phyloP scores from a whole-genome alignment of 352 stramenopile genomes.

The Elongisporangium anandrum region DNA sequence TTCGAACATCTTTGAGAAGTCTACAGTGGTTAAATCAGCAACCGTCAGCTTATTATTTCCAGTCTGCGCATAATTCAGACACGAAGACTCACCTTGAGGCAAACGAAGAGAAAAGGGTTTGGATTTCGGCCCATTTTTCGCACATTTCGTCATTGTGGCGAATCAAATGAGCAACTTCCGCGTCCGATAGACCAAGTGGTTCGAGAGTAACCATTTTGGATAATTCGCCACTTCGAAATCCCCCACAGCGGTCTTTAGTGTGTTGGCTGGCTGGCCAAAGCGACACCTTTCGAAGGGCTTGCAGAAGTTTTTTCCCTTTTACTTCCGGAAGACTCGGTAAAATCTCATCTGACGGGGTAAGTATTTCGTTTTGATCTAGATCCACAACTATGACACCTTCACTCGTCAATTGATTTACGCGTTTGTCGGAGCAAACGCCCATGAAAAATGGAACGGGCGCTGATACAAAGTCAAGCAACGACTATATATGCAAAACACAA shows the following conservation, averaged over 20 bases:
- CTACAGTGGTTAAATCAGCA: slow-evolving; percentile 13
- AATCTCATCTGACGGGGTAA: slow-evolving; percentile 30
- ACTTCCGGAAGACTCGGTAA: slow-evolving; percentile 49
- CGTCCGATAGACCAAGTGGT: slow-evolving; percentile 14
- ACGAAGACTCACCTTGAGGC: slow-evolving; percentile 28
- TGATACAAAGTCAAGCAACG: slow-evolving; percentile 63
- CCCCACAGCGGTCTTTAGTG: slow-evolving; percentile 15
- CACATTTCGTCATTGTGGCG: slow-evolving; percentile 41
- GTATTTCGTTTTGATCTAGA: slow-evolving; percentile 61
- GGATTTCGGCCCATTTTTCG: slow-evolving; percentile 59
- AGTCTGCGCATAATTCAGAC: no score
- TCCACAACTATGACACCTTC: slow-evolving; percentile 70
- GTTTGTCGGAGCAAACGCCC: slow-evolving; percentile 43
- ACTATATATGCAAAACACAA: slow-evolving; percentile 19
- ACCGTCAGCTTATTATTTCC: no score
- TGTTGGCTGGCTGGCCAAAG: slow-evolving; percentile 36
- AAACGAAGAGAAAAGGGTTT: slow-evolving; percentile 48
- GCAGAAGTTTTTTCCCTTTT: slow-evolving; percentile 56
- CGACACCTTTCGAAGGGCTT: slow-evolving; percentile 41
- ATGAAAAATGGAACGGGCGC: slow-evolving; percentile 79
- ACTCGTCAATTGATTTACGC: slow-evolving; percentile 26
- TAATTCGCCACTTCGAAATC: slow-evolving; percentile 16
- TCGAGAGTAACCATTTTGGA: slow-evolving; percentile 14
- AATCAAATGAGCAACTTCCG: slow-evolving; percentile 17
- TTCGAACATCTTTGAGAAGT: slow-evolving; percentile 56